A percentile compares a stretch with the other conserved stretches of the same genome.
Conservation (phyloP, 176 grass and related monocot species). For the Chrysopogon serrulatus region DNA sequence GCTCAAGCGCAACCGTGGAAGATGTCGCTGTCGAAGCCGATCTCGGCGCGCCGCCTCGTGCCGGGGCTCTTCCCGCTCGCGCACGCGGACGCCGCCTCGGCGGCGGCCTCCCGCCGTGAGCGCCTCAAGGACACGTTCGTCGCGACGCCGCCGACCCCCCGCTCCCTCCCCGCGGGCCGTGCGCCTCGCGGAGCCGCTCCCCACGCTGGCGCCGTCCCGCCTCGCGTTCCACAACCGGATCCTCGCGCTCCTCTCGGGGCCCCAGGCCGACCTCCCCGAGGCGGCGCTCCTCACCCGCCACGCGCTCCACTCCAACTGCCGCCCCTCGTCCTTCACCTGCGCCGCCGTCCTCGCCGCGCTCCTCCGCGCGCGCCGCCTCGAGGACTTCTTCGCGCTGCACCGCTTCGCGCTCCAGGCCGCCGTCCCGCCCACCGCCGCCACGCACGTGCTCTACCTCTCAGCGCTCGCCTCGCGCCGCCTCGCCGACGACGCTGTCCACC, state of each 20-base stretch:
- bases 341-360: constrained; percentile 67
- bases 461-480: constrained; percentile 60
- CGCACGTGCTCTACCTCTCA: constrained; percentile 77
- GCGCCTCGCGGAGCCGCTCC: constrained; percentile 64
- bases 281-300: constrained; percentile 80
- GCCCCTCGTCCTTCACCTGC: constrained; percentile 74
- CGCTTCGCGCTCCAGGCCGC: constrained; percentile 78
- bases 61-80: constrained; percentile 61
- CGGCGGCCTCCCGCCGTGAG: constrained; percentile 37
- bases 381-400: constrained; percentile 84
- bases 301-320: constrained; percentile 94
- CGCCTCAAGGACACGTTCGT: constrained; percentile 42
- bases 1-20: neutral
- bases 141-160: constrained; percentile 27
- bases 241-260: constrained; percentile 55
- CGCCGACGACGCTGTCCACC: constrained; percentile 63
- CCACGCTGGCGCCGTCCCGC: constrained; percentile 54
- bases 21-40: constrained; percentile 67
- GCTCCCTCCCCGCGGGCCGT: constrained; percentile 31
- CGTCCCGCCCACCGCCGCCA: constrained; percentile 73
- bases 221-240: constrained; percentile 79
- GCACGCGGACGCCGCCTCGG: constrained; percentile 30
- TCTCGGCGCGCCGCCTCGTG: constrained; percentile 43
- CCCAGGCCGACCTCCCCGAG: constrained; percentile 55
- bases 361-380: constrained; percentile 54